A percentile compares a stretch with the other conserved stretches of the same genome.
Evolutionary conservation across 164 flowering plant species (phyloP).

Genomic region (Tetracentron sinense): DNA sequence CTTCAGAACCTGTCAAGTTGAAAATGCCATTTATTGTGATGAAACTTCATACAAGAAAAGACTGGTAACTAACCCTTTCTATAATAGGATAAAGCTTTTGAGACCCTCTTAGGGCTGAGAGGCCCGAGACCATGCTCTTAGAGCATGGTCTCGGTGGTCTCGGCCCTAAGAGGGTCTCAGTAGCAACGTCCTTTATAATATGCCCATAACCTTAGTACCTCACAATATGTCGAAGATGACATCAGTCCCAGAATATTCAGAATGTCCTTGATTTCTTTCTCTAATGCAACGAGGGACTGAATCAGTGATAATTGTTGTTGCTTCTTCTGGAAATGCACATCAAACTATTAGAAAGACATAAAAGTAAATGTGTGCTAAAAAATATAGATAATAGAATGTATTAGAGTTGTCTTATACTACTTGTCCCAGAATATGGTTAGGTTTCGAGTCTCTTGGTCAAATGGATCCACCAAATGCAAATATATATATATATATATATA

Average conservation of each 20-base stretch:
- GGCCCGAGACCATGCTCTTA: too few species aligned
- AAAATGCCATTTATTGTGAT: not conserved
- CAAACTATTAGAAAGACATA: not conserved
- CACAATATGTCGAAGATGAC: slow-evolving; percentile 37
- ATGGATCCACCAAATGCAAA: not conserved
- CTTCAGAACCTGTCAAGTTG: slow-evolving; percentile 54
- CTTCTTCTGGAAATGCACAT: slow-evolving; percentile 43
- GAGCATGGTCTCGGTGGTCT: too few species aligned
- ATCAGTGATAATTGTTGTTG: slow-evolving; percentile 40
- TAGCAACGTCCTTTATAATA: too few species aligned
- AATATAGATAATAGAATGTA: too few species aligned
- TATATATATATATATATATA: too few species aligned
- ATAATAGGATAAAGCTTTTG: too few species aligned
- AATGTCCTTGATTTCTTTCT: slow-evolving; percentile 51
- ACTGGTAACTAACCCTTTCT: not conserved
- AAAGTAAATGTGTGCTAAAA: not conserved
- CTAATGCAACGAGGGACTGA: slow-evolving; percentile 53
- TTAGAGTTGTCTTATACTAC: too few species aligned
- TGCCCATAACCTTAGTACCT: slow-evolving; percentile 36
- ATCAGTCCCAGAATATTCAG: slow-evolving; percentile 59
- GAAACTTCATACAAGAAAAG: not conserved
- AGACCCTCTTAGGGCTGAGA: too few species aligned
- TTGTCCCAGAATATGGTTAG: too few species aligned
- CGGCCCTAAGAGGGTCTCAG: too few species aligned
- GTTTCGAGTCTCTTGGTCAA: not conserved